Evolutionary conservation across 2,329 filamentous ascomycete genomes (phyloP), one percentile per base, ranked within the genome.

Genomic region (Xylariaceae sp.): DNA sequence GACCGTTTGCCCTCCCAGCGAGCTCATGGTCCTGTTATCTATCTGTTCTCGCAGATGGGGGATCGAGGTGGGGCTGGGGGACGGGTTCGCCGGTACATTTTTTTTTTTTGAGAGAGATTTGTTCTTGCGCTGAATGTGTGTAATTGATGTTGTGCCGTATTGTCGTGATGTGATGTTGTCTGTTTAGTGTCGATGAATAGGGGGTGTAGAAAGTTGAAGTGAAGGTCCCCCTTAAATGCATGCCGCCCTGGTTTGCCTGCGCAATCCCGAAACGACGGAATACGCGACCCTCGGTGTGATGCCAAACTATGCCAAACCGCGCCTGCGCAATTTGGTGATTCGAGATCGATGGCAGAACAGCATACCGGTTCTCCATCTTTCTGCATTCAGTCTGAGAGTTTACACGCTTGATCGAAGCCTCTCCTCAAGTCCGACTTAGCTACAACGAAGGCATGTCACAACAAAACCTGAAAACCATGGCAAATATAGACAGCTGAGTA

Each of bases 1-100:
- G 73, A 76, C 74, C 74, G 73, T 77, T 75, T 78, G 73, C 74
- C 75, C 71, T 76, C 75, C 71, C 71, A 64, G 67, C 68, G 66
- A 63, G 61, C 60, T 64, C 49, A 59, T 59, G 58, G 64, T 71
- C 70, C 74, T 77, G 75, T 49, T 69, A 76, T 74, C 76, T 75
- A 65, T 71, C 64, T 54, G 62, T 62, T 60, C 39, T 18, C 44
- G 53, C 42, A 51, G 58, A 62, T 47, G 56, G 53, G 57, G 64
- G 59, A 61, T 64, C 61, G 56, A 62, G 58, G 62, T 58, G 59
- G 53, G 64, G 64, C 68, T 67, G 73, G 74, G 75, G 67, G 71
- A 73, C 71, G 72, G 67, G 73, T 70, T 71, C 65, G 69, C 75
- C 74, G 77, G 76, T 71, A 79, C 76, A 79, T 76, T 69, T 58